These are phyloP conservation scores for Nemophila menziesii DNA, from an alignment of 257 asterid species.

Conservation along the genomic window DNA sequence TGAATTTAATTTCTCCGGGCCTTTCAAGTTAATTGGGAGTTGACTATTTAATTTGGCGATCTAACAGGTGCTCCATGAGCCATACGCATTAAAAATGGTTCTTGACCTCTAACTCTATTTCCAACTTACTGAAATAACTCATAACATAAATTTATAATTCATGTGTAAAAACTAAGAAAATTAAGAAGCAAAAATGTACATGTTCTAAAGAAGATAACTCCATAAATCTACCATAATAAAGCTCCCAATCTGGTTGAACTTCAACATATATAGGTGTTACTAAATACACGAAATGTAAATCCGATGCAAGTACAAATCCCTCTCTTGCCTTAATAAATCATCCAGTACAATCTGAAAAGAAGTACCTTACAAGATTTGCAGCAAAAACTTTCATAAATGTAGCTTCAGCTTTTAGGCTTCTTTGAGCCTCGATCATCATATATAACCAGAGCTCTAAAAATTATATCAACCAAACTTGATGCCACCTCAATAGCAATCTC, in stretches of 20 bases:
- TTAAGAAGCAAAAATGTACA: too few species aligned
- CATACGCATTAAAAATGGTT: conserved; percentile 94
- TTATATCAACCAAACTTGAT: too few species aligned
- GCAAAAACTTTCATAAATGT: too few species aligned
- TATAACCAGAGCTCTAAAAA: too few species aligned
- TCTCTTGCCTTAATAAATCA: conserved; percentile 84
- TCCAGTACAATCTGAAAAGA: conserved; percentile 69
- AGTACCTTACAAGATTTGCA: too few species aligned
- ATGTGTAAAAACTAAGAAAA: too few species aligned
- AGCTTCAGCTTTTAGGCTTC: too few species aligned
- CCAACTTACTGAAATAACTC: conserved; percentile 89
- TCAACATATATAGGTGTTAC: conserved; percentile 93
- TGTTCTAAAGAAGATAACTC: conserved; percentile 73
- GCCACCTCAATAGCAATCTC: too few species aligned
- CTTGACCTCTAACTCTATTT: conserved; percentile 86
- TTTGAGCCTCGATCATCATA: too few species aligned
- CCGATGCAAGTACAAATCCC: conserved; percentile 95
- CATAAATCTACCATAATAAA: conserved; percentile 86
- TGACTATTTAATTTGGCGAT: conserved; percentile 23
- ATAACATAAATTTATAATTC: conserved; percentile 17
- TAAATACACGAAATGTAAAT: conserved; percentile 87
- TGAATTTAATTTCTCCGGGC: too few species aligned
- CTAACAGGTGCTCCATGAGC: conserved; percentile 92
- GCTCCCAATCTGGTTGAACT: conserved; percentile 94
- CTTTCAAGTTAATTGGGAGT: too few species aligned